phyloP scores from a whole-genome alignment of 345 rosid genomes.

The Cardamine chenopodiifolia region DNA sequence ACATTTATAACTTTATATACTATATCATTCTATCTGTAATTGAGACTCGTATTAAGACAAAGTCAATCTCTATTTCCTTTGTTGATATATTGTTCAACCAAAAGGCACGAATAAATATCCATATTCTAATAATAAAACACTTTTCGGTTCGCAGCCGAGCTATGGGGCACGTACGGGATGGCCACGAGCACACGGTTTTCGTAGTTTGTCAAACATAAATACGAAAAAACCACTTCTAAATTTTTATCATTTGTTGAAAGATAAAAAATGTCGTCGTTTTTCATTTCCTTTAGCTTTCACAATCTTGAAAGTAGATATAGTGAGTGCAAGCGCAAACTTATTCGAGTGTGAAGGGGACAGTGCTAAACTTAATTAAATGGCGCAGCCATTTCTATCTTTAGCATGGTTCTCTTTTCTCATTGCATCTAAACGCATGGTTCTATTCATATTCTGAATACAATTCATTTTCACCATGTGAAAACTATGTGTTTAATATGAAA shows the following conservation, averaged over 20 bases:
- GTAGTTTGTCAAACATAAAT: slow-evolving; percentile 32
- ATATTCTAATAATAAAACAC: neutral
- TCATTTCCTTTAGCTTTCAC: slow-evolving; percentile 13
- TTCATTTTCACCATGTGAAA: neutral
- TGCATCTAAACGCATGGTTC: slow-evolving; percentile 16
- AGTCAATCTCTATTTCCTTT: neutral
- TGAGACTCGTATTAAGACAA: slow-evolving; percentile 5
- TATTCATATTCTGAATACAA: neutral
- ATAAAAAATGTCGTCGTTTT: neutral
- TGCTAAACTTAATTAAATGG: slow-evolving; percentile 32
- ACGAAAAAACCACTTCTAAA: neutral
- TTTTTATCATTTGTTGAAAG: neutral
- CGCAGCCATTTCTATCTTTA: slow-evolving; percentile 30
- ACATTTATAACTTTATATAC: slow-evolving; percentile 13
- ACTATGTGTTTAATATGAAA: neutral
- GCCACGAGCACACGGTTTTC: slow-evolving; percentile 30
- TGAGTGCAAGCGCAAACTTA: slow-evolving; percentile 21
- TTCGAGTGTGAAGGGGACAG: slow-evolving; percentile 38
- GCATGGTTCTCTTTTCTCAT: slow-evolving; percentile 31
- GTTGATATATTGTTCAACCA: neutral
- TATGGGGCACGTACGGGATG: slow-evolving; percentile 24
- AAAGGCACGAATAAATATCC: neutral
- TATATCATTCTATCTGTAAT: neutral
- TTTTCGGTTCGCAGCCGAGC: slow-evolving; percentile 18
- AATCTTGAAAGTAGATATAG: slow-evolving; percentile 26